Percentiles rank a stretch among this genome's conserved stretches.
phyloP scores from a whole-genome alignment of 768 basidiomycete species.

The Tylopilus rubrobrunneus region DNA sequence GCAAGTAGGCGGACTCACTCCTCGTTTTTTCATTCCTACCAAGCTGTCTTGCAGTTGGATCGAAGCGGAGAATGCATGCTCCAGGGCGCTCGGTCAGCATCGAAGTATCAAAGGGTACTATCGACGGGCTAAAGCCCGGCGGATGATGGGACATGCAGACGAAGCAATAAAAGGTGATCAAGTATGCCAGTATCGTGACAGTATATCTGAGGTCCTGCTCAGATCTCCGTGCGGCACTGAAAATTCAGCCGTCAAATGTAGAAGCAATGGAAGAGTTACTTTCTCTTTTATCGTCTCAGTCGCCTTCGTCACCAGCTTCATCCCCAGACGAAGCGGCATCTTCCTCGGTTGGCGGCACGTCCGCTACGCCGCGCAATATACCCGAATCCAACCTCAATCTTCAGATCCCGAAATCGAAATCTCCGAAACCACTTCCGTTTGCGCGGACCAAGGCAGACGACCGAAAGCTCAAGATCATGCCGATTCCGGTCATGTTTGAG shows the following conservation, averaged over 20 bases:
- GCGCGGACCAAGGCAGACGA: conserved; percentile 47
- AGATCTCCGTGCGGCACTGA: conserved; percentile 62
- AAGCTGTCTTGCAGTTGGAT: conserved; percentile 50
- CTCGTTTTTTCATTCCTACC: conserved; percentile 11
- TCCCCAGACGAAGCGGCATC: conserved; percentile 25
- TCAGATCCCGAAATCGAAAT: conserved; percentile 39
- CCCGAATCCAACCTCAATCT: conserved; percentile 27
- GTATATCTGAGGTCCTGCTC: conserved; percentile 1
- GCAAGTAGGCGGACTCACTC: conserved; percentile 46
- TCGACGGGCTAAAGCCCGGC: conserved; percentile 63
- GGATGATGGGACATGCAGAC: conserved; percentile 51
- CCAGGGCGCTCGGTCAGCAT: conserved; percentile 60
- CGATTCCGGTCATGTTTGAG: conserved; percentile 43
- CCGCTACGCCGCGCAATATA: conserved; percentile 3
- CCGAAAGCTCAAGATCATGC: conserved; percentile 48
- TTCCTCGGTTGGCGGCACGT: conserved; percentile 26
- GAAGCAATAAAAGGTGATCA: conserved; percentile 58
- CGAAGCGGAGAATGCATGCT: conserved; percentile 68
- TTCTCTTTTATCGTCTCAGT: conserved; percentile 31
- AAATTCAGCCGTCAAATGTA: conserved; percentile 57
- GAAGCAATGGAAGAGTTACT: conserved; percentile 60
- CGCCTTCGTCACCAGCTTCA: conserved; percentile 4
- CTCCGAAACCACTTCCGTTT: conserved; percentile 50
- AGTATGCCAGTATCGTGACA: no score
- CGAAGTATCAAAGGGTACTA: conserved; percentile 67